Evolutionary conservation across 129 eudicot genomes (phyloP).

Genomic region (Arctium lappa): DNA sequence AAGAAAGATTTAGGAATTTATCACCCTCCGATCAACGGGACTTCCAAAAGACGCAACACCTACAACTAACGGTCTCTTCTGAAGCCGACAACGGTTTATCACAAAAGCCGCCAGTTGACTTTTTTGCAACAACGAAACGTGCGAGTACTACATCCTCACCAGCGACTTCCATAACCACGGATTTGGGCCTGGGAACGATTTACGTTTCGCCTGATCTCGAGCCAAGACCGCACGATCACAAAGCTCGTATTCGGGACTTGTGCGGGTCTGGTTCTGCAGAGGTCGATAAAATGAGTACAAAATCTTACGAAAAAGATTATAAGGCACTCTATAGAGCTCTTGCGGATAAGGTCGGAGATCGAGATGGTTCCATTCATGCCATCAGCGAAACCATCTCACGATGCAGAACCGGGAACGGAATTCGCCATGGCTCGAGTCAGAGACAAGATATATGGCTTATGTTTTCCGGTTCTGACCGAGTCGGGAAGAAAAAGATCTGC

Average conservation of each 20-base stretch:
- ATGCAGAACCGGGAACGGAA: conserved; percentile 46
- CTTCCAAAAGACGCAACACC: conserved; percentile 8
- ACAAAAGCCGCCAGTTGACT: conserved; percentile 27
- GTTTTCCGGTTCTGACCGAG: conserved; percentile 70
- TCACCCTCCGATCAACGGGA: conserved; percentile 29
- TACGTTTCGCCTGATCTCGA: conserved; percentile 30
- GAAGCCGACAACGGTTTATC: conserved; percentile 13
- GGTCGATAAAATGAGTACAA: conserved; percentile 17
- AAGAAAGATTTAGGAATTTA: conserved; percentile 21
- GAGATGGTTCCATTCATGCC: conserved; percentile 50
- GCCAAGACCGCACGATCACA: conserved; percentile 21
- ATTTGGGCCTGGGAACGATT: conserved; percentile 74
- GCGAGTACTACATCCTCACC: conserved; percentile 30
- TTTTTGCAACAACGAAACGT: conserved; percentile 18
- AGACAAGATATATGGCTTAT: conserved; percentile 68
- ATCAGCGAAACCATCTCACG: conserved; percentile 56
- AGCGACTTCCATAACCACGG: conserved; percentile 59
- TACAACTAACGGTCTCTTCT: conserved; percentile 4
- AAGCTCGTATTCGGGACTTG: conserved; percentile 17
- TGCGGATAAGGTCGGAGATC: conserved; percentile 59
- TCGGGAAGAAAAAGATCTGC: conserved; percentile 73
- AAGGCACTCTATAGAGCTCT: conserved; percentile 58
- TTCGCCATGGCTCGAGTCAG: conserved; percentile 23
- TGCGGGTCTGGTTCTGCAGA: conserved; percentile 32
- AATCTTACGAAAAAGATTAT: conserved; percentile 44